Base-by-base conservation (phyloP, 352 stramenopile genomes). In the Pythium phragmitis region DNA sequence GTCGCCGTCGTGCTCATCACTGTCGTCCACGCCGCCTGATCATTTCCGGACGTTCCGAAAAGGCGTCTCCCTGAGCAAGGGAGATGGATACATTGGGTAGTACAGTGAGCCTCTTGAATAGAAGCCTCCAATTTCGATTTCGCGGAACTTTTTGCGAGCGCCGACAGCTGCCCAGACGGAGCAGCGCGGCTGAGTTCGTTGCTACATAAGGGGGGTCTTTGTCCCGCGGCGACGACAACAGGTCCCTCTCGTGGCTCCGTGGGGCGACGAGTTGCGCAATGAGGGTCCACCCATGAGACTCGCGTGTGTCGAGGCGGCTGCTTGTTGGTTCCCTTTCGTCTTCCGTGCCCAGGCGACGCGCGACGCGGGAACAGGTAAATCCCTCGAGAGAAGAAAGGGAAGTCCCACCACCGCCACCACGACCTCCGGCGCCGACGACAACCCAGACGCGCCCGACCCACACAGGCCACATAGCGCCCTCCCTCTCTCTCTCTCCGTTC, bases 1-100 rank as follows among this genome's bases (percentile, higher is more conserved):
- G 43, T 77, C 16, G 88, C 82, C 16, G 67, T 91, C 30, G 74
- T 81, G 33, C 56, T 95, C 57, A 91, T 95, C 72, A 95, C 86
- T 16, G 72, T 87, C 50, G 80, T 82, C 46, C 81, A 91, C 54
- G 69, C 72, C 21, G 73, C 87, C 57, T 67, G 79, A 50, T 79
- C 46, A 26, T 28, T 21, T 21, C 21, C 21, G 21, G 21, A 21
- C 21, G 21, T 21, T 17, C 45, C 13, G 39, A 46, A 19, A 39
- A 13, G 16, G 12, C 0, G 39, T 39, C 34, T 13, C 34, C 0
- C 34, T 39, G 34, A 39, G 34, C 41, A 16, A 30, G 17, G 19
- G 30, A 30, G 54, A 65, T 65, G 58, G 58, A 21, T 65, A 65
- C 58, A 65, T 50, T 34, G 23, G n/a, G 17, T 8, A 17, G 36